Evolutionary conservation across 768 basidiomycete species (phyloP).

Genomic region (Hemileccinum impolitum): DNA sequence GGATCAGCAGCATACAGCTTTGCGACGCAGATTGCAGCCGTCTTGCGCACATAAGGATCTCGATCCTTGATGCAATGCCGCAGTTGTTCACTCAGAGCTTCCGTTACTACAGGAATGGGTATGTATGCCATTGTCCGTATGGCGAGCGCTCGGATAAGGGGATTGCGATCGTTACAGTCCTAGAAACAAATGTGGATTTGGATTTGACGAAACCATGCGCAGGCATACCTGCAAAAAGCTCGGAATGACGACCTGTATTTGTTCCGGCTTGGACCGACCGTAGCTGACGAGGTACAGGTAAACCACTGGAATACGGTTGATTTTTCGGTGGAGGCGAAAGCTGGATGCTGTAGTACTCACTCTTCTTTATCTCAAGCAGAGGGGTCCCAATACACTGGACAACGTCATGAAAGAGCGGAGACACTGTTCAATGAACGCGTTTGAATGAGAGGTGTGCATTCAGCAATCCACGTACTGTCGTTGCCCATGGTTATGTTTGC

Average conservation of each 20-base stretch:
- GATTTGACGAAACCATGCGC: conserved; percentile 1
- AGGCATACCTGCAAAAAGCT: conserved; percentile 78
- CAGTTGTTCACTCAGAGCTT: conserved; percentile 83
- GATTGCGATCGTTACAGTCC: conserved; percentile 96
- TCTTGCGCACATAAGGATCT: conserved; percentile 98
- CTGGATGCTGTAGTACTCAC: conserved; percentile 45
- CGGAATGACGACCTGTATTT: conserved; percentile 87
- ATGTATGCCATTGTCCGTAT: conserved; percentile 99
- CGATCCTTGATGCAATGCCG: conserved; percentile 90
- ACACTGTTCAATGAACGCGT: conserved; percentile 56
- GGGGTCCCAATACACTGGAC: conserved; percentile 95
- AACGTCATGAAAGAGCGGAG: conserved; percentile 91
- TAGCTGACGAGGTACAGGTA: conserved; percentile 98
- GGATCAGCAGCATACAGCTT: conserved; percentile 92
- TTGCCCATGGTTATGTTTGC: conserved; percentile 99
- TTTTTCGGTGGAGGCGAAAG: neutral
- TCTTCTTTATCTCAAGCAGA: conserved; percentile 97
- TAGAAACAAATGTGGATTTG: conserved; percentile 33
- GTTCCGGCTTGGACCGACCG: conserved; percentile 89
- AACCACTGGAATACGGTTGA: conserved; percentile 62
- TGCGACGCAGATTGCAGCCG: conserved; percentile 95
- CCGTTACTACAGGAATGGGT: conserved; percentile 83
- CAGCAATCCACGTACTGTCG: conserved; percentile 69
- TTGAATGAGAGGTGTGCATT: conserved; percentile 9
- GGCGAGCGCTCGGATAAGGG: conserved; percentile 92